Conservation (phyloP, 2,329 filamentous ascomycete species). For the Neofusicoccum laricinum region DNA sequence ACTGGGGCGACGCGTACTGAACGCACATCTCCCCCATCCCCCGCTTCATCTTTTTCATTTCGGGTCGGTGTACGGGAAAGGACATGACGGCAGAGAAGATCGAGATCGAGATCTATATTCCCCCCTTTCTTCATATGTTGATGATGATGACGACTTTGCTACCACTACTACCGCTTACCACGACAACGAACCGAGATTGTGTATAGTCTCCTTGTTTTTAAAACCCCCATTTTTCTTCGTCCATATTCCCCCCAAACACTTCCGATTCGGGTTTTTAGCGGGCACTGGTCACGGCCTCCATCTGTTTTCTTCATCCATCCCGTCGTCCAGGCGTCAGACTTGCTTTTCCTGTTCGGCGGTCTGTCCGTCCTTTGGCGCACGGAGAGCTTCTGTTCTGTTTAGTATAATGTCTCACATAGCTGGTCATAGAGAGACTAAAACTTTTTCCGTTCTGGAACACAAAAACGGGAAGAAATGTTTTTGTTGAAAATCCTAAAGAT, state of each 20-base stretch:
- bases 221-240: neutral
- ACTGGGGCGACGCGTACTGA: slow-evolving; percentile 16
- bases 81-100: neutral
- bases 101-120: neutral
- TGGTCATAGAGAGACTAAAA: neutral
- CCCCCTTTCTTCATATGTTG: neutral
- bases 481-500: neutral
- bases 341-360: neutral
- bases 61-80: neutral
- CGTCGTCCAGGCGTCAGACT: neutral
- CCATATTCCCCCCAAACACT: neutral
- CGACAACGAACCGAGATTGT: slow-evolving; percentile 3
- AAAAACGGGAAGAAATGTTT: neutral
- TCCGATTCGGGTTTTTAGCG: neutral
- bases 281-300: neutral
- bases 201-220: neutral
- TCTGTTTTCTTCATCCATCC: no score
- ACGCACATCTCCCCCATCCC: no score
- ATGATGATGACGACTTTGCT: neutral
- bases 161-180: neutral
- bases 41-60: neutral
- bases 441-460: neutral
- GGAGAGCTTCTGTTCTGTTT: neutral
- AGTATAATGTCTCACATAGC: neutral
- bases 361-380: neutral